phyloP scores from a whole-genome alignment of 345 rosid genomes.

The Hirschfeldia incana region DNA sequence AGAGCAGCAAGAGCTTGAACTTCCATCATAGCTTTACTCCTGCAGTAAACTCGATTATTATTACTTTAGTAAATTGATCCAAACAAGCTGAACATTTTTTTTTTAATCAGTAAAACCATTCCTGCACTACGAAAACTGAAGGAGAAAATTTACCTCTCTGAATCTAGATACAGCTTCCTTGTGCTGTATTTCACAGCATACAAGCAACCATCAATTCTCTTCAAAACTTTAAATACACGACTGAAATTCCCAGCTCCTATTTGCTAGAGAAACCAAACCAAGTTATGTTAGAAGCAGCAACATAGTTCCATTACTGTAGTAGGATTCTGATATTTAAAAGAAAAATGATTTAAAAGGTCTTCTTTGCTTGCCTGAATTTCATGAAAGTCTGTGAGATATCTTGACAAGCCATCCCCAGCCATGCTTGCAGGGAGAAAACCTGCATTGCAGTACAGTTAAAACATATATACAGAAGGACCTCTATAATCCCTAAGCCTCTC shows the following conservation, averaged over 20 bases:
- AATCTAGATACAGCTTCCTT: constrained; percentile 64
- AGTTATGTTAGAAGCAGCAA: background rate
- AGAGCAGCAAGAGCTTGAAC: constrained; percentile 96
- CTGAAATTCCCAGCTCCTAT: constrained; percentile 70
- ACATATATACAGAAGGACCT: background rate
- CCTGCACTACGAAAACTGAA: background rate
- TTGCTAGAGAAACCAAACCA: constrained; percentile 53
- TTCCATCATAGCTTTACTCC: constrained; percentile 98
- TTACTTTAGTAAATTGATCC: background rate
- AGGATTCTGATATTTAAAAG: background rate
- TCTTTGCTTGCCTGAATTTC: constrained; percentile 71
- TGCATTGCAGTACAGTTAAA: constrained; percentile 34
- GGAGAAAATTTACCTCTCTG: constrained; percentile 60
- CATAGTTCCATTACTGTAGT: background rate
- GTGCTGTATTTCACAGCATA: constrained; percentile 89
- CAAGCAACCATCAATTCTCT: constrained; percentile 94
- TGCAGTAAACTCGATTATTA: constrained; percentile 35
- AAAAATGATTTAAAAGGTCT: background rate
- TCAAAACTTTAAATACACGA: constrained; percentile 55
- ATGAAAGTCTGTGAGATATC: constrained; percentile 38
- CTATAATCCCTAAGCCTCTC: background rate
- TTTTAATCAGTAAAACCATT: background rate
- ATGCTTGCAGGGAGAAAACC: constrained; percentile 60
- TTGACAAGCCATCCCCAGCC: constrained; percentile 89
- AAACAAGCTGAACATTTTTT: background rate